A percentile compares a stretch with the other conserved stretches of the same genome.
These are phyloP conservation scores for Viridothelium virens DNA, from an alignment of 495 filamentous ascomycete genomes.

Conservation along the genomic window DNA sequence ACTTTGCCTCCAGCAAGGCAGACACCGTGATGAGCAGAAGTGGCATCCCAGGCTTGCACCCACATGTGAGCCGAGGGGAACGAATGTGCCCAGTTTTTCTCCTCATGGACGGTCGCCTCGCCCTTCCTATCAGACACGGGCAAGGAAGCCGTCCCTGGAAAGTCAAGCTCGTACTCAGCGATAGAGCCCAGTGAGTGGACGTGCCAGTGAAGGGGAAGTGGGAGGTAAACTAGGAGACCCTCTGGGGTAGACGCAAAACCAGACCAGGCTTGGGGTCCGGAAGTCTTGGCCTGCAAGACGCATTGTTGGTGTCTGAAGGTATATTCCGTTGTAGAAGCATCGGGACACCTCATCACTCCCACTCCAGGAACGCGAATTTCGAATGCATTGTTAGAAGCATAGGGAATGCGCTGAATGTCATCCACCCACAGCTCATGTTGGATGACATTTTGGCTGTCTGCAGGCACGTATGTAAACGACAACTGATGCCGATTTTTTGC, in stretches of 20 bases:
- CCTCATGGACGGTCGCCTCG: conserved; percentile 36
- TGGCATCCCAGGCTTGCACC: conserved; percentile 32
- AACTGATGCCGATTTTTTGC: conserved; percentile 34
- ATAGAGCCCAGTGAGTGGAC: conserved; percentile 38
- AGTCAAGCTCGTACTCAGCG: conserved; percentile 30
- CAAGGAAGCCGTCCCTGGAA: conserved; percentile 22
- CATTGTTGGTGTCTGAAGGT: conserved; percentile 26
- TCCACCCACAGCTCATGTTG: conserved; percentile 32
- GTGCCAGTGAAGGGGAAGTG: conserved; percentile 44
- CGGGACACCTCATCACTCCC: conserved; percentile 24
- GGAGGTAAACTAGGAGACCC: conserved; percentile 33
- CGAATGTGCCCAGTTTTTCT: conserved; percentile 43
- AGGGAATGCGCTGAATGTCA: conserved; percentile 22
- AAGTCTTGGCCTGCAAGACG: conserved; percentile 32
- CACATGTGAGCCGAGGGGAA: conserved; percentile 43
- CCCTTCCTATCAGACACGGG: conserved; percentile 29
- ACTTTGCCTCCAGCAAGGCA: conserved; percentile 40
- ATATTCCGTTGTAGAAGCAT: conserved; percentile 28
- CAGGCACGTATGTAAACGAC: conserved; percentile 42
- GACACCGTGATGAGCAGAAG: conserved; percentile 23
- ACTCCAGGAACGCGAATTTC: conserved; percentile 29
- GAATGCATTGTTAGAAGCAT: conserved; percentile 26
- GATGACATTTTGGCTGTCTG: conserved; percentile 25
- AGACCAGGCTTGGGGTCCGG: conserved; percentile 33
- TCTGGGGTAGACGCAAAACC: conserved; percentile 22